Percentiles rank a stretch among this genome's conserved stretches.
phyloP scores from a whole-genome alignment of 805 yeast species.

The Kazachstania viticola region DNA sequence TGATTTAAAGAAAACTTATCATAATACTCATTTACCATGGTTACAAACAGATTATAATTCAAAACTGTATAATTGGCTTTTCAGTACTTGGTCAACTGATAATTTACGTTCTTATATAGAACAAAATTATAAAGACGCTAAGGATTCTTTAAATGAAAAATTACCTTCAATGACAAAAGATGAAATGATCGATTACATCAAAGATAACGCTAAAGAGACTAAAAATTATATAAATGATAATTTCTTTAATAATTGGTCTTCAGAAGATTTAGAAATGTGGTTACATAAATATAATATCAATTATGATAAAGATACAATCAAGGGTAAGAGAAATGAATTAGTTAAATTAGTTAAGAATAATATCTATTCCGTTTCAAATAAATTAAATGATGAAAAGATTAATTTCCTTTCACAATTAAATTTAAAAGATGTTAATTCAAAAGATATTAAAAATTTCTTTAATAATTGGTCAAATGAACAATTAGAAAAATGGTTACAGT shows the following conservation, averaged over 20 bases:
- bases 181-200: conserved; percentile 35
- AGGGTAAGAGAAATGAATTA: conserved; percentile 33
- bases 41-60: no score
- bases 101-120: conserved; percentile 40
- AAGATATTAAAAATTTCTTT: conserved; percentile 31
- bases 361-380: conserved; percentile 33
- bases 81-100: conserved; percentile 41
- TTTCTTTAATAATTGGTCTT: conserved; percentile 32
- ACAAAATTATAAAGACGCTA: conserved; percentile 28
- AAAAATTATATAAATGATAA: conserved; percentile 38
- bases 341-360: conserved; percentile 30
- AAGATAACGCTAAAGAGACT: conserved; percentile 29
- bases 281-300: conserved; percentile 33
- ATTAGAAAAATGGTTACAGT: conserved; percentile 41
- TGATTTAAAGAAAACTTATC: no score
- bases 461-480: conserved; percentile 45
- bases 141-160: no score
- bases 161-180: no score
- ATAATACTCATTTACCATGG: no score
- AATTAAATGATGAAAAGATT: conserved; percentile 29
- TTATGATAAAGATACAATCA: conserved; percentile 24
- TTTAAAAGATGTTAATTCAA: conserved; percentile 24
- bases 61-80: conserved; percentile 38
- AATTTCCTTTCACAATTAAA: conserved; percentile 32
- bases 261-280: conserved; percentile 38